Base-by-base conservation (phyloP, 768 basidiomycete species). In the Lentinula lateritia region DNA sequence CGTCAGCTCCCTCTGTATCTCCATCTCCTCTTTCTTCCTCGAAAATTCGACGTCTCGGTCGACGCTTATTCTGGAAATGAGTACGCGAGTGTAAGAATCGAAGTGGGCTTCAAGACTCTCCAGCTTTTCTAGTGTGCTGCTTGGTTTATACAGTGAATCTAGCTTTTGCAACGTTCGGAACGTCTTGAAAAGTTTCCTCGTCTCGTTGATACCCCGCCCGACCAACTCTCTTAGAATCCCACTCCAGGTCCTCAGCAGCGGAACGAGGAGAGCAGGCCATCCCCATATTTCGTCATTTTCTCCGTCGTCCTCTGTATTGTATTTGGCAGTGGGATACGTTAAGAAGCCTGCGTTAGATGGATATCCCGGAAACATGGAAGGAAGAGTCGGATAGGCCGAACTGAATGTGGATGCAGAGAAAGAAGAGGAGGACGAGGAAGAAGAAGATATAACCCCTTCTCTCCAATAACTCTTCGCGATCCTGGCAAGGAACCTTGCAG, bases 231-330 rank as follows among this genome's bases (percentile, higher is more conserved):
- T 43, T 18, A 56, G 16, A 0, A 56, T 56, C 16, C 20, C 41
- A 56, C 55, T 32, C 55, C 55, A 32, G 1, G 86, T 69, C 96
- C 95, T 71, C 94, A 93, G 75, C 96, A 98, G 52, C 92, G 95
- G 64, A 15, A 6, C 42, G 28, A 18, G 46, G 1, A 46, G 39
- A 6, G 32, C 16, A n/a, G 2, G 20, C n/a, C 55, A 7, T 36
- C 41, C 6, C 38, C 7, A 39, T 13, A 6, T 15, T 28, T 52
- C 13, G 9, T 10, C 15, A 5, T 6, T 9, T 34, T 35, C 50
- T 13, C 23, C 3, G 6, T 52, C 50, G 12, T 36, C 28, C 13
- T 52, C 50, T 6, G 34, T 8, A 36, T 54, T 18, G 5, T n/a
- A 18, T 20, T 50, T 28, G 9, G 50, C 7, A 28, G 5, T 48